Evolutionary conservation across 495 filamentous ascomycete genomes (phyloP), one percentile per base, ranked within the genome.

Genomic region (Annulohypoxylon stygium): DNA sequence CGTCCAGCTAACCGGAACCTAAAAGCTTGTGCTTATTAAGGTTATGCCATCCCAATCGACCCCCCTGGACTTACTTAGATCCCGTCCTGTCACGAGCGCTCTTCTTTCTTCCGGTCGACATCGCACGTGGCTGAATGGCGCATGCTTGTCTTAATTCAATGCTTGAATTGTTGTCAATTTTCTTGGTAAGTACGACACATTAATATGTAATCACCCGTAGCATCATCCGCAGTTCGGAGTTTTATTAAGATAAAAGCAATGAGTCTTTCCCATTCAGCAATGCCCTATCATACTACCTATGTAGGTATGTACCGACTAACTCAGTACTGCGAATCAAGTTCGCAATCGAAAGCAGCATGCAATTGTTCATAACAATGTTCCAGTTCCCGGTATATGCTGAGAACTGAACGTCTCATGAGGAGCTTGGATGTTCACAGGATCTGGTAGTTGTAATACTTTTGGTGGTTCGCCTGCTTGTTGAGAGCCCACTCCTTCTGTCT

Each of bases 381-480:
- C 37, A 61, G 47, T 26, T 30, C 34, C 53, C 12, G 34, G 14
- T 3, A 30, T 23, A 7, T 33, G n/a, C 50, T 33, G 48, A 9
- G 1, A 63, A 41, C 48, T 20, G 45, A n/a, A 47, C 10, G 61
- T 59, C 55, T 61, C 23, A 43, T 62, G 41, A 54, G 39, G 9
- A 33, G 8, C 34, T 58, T 6, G 30, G 3, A 30, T 30, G 30
- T 30, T 70, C 26, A 79, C 65, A 79, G 69, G 47, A 79, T 75
- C 70, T 77, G 75, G 64, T 74, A 72, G 69, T 76, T 73, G 39
- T 75, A 79, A 48, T 76, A 70, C 59, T 79, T 75, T 47, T 79
- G 77, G 75, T 78, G 67, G 66, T 79, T 79, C 9, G 59, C 67
- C n/a, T 69, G 69, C 63, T 70, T 78, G 70, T 73, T 79, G 23